A percentile compares a stretch with the other conserved stretches of the same genome.
Evolutionary conservation across 2,329 filamentous ascomycete species (phyloP).

Genomic region (Colletotrichum cordylinicola): DNA sequence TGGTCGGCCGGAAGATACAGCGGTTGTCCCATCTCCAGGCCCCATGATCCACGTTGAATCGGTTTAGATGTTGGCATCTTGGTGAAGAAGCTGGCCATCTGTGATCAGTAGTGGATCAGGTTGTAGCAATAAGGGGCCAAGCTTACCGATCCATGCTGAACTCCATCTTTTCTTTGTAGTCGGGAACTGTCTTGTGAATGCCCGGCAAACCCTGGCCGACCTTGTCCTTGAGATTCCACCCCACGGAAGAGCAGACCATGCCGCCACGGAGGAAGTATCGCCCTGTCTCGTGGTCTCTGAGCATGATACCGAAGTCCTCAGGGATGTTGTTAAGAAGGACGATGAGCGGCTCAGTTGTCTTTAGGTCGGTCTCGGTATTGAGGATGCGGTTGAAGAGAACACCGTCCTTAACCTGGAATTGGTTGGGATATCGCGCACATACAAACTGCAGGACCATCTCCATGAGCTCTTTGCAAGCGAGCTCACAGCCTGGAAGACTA

Average conservation of each 20-base stretch:
- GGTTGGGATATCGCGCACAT: slow-evolving; percentile 77
- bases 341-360: slow-evolving; percentile 66
- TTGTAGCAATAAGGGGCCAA: no score
- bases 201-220: slow-evolving; percentile 72
- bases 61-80: slow-evolving; percentile 77
- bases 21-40: slow-evolving; percentile 76
- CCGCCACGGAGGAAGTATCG: slow-evolving; percentile 78
- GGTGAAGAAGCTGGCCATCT: slow-evolving; percentile 70
- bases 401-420: slow-evolving; percentile 68
- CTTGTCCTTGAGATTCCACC: slow-evolving; percentile 80
- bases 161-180: slow-evolving; percentile 88
- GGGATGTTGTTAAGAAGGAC: slow-evolving; percentile 80
- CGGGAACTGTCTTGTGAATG: slow-evolving; percentile 78
- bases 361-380: slow-evolving; percentile 64
- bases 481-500: slow-evolving; percentile 74
- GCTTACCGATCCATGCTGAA: slow-evolving; percentile 83
- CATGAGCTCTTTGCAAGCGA: slow-evolving; percentile 86
- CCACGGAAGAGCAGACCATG: slow-evolving; percentile 78
- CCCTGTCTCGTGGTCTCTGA: slow-evolving; percentile 74
- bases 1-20: slow-evolving; percentile 77
- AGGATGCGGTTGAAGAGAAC: slow-evolving; percentile 75
- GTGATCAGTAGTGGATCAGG: background rate
- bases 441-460: slow-evolving; percentile 84
- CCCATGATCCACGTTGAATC: slow-evolving; percentile 87
- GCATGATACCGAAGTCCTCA: slow-evolving; percentile 81